phyloP scores from a whole-genome alignment of 2,329 filamentous ascomycete species.

The Cryphonectria carpinicola region DNA sequence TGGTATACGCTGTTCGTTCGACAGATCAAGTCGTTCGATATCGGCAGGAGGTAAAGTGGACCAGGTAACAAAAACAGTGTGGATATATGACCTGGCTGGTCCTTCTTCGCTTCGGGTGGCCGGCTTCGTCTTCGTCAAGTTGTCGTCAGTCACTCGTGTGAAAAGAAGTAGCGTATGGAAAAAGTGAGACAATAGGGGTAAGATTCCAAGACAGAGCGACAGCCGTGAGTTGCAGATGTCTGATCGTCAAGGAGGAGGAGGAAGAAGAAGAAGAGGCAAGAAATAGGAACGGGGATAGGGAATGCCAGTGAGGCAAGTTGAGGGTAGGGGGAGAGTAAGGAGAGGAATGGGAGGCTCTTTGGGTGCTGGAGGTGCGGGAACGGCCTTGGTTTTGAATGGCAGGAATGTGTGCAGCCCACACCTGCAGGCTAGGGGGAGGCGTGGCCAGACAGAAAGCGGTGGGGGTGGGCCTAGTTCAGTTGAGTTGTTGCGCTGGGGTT shows the following conservation, averaged over 20 bases:
- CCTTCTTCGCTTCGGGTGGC: neutral
- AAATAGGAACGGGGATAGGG: neutral
- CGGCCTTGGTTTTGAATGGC: slow-evolving; percentile 26
- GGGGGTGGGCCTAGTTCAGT: slow-evolving; percentile 14
- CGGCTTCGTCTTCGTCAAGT: neutral
- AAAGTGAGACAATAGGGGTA: slow-evolving; percentile 11
- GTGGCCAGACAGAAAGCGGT: neutral
- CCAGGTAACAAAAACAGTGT: neutral
- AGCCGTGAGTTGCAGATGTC: neutral
- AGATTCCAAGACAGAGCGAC: slow-evolving; percentile 8
- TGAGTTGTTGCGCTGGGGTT: neutral
- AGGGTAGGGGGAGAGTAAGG: slow-evolving; percentile 16
- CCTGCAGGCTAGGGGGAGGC: neutral
- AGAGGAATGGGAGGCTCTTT: slow-evolving; percentile 21
- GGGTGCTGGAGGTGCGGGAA: slow-evolving; percentile 29
- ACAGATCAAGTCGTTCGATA: slow-evolving; percentile 7
- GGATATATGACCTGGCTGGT: neutral
- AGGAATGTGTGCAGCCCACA: slow-evolving; percentile 19
- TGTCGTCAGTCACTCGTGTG: slow-evolving; percentile 3
- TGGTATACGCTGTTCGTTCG: neutral
- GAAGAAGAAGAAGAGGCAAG: neutral
- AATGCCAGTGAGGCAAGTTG: slow-evolving; percentile 13
- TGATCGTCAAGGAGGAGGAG: neutral
- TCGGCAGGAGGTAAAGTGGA: slow-evolving; percentile 6
- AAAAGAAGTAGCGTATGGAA: neutral